Base-by-base conservation (phyloP, 768 basidiomycete genomes). In the Naematelia encephala region DNA sequence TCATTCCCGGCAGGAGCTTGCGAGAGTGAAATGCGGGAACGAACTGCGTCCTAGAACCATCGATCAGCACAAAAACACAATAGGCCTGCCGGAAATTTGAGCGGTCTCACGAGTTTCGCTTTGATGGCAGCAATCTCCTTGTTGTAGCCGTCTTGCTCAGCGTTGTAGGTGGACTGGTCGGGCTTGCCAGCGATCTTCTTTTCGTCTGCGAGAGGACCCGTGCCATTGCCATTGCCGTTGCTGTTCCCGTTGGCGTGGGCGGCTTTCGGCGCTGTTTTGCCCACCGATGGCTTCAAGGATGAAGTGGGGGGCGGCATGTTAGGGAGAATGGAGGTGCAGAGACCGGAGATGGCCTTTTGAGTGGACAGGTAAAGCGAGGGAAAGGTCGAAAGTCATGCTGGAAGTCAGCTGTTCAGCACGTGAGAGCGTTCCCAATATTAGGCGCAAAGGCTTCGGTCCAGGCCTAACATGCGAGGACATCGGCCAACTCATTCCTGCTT, bases 121-220 rank as follows among this genome's bases (percentile, higher is more conserved):
- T 96, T 90, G 50, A 91, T 77, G 48, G 79, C 81, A 60, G 93
- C 92, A 69, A 97, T 93, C 71, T 92, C 88, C 23, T 82, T 79
- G 78, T 88, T 91, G 64, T 93, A 80, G 70, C 78, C 84, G 54
- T 88, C 86, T 78, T 93, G 90, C 79, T 97, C 91, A 8, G 81
- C 82, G 54, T 96, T 89, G 75, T 88, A 88, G n/a, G 78, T 80
- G 49, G 82, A 82, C 79, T 91, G 91, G 83, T 96, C 92, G 28
- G 93, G 93, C 74, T 81, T 89, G 45, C 83, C 46, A 14, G 63
- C 48, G 11, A 62, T 49, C 51, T 51, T 56, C 64, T 53, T 60
- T 67, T 55, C 51, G 51, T 42, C 70, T 8, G 54, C 56, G 30
- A 70, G 56, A 14, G 55, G 69, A 16, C 66, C 62, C 23, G 63